These are phyloP conservation scores for Forsythia viridissima DNA, from an alignment of 257 asterid species.

Conservation along the genomic window DNA sequence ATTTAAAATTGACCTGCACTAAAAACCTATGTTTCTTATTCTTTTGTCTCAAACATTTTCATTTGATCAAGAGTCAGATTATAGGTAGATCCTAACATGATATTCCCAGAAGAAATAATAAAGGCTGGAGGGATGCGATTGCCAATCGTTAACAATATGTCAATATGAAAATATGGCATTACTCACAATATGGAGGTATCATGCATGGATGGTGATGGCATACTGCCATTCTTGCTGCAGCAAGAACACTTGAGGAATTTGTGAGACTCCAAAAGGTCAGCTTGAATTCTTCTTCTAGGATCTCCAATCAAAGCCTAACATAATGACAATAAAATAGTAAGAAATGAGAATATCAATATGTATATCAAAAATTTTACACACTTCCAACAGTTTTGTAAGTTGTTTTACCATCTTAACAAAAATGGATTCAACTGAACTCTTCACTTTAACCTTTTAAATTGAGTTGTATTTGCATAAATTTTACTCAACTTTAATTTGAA, in stretches of 20 bases:
- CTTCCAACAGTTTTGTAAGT: neutral
- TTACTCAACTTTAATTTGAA: neutral
- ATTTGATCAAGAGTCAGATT: neutral
- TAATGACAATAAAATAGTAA: slow-evolving; percentile 25
- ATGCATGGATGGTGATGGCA: slow-evolving; percentile 66
- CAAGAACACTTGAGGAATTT: slow-evolving; percentile 73
- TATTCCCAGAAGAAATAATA: neutral
- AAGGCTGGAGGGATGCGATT: neutral
- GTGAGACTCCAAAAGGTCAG: slow-evolving; percentile 76
- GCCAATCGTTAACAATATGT: neutral
- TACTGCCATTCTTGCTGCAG: slow-evolving; percentile 58
- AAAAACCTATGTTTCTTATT: too few species aligned
- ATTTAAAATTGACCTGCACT: neutral
- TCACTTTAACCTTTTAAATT: neutral
- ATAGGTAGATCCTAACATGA: neutral
- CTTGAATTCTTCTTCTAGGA: slow-evolving; percentile 90
- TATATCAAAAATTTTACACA: neutral
- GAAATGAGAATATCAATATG: slow-evolving; percentile 3
- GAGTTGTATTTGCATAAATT: neutral
- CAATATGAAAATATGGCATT: neutral
- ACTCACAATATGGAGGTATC: slow-evolving; percentile 84
- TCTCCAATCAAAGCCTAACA: slow-evolving; percentile 87
- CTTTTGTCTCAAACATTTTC: neutral
- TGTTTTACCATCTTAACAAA: slow-evolving; percentile 17
- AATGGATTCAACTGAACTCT: neutral